Conservation (phyloP, 805 yeast species). For the Peterozyma xylosa region DNA sequence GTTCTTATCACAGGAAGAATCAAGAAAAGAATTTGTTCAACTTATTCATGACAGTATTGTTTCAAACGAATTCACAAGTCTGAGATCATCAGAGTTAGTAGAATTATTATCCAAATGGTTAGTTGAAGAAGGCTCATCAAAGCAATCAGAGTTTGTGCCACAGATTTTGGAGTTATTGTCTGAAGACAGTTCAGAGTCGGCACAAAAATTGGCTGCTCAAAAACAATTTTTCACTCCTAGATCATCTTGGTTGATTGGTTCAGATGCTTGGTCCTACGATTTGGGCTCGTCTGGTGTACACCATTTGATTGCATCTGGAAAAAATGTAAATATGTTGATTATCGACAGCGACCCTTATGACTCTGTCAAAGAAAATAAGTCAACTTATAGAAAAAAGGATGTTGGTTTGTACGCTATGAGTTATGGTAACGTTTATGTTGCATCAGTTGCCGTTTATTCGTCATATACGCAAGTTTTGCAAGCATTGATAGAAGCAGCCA, state of each 20-base stretch:
- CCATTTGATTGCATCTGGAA: conserved; percentile 65
- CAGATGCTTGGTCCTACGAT: conserved; percentile 94
- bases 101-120: conserved; percentile 67
- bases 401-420: conserved; percentile 94
- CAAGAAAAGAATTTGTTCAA: conserved; percentile 35
- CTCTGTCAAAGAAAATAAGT: conserved; percentile 27
- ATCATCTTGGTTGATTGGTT: conserved; percentile 81
- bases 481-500: conserved; percentile 84
- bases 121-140: conserved; percentile 34
- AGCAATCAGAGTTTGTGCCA: conserved; percentile 19
- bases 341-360: conserved; percentile 78
- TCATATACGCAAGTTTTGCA: conserved; percentile 90
- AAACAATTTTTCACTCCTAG: conserved; percentile 37
- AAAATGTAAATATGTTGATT: conserved; percentile 75
- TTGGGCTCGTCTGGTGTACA: conserved; percentile 90
- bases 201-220: conserved; percentile 37
- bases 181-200: conserved; percentile 31
- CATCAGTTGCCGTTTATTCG: conserved; percentile 88
- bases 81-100: conserved; percentile 39
- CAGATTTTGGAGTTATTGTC: conserved; percentile 29
- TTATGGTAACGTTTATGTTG: conserved; percentile 82
- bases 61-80: conserved; percentile 32
- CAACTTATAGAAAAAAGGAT: conserved; percentile 71
- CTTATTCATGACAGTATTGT: conserved; percentile 39
- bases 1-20: conserved; percentile 50